Evolutionary conservation across 73 alveolate species (phyloP), one percentile per base, ranked within the genome.

Genomic region (Durusdinium trenchii): DNA sequence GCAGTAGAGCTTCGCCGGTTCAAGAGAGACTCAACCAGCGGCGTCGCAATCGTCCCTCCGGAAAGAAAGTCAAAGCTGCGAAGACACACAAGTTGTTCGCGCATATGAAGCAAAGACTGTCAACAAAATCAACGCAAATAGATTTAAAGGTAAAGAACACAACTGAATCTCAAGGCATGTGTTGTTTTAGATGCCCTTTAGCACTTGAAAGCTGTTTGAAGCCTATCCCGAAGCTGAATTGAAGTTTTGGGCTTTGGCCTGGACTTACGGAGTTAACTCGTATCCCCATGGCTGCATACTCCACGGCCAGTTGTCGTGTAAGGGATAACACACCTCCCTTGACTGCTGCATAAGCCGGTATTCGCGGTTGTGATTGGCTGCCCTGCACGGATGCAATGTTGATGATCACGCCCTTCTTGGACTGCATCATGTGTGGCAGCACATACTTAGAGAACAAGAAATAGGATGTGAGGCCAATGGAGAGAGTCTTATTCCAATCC

Each of bases 221-320:
- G n/a, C n/a, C n/a, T n/a, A n/a, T n/a, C n/a, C n/a, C n/a, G n/a
- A n/a, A n/a, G n/a, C n/a, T n/a, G n/a, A n/a, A n/a, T n/a, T n/a
- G n/a, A n/a, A n/a, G n/a, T n/a, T n/a, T n/a, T n/a, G n/a, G n/a
- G n/a, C n/a, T 67, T 42, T n/a, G 1, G 61, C 94, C 94, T 14
- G 94, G 94, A 52, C 94, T 83, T n/a, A 83, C 94, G 14, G 94
- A 83, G 73, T 83, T 83, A 48, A 83, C 94, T 30, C 94, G 94
- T 20, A 83, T 51, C n/a, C 75, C 75, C n/a, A 48, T 47, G 38
- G 94, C 40, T 6, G 94, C 94, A 23, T 83, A 83, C 94, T 83
- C 94, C 35, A 83, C 94, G 18, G 42, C 94, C 48, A 83, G 73
- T 52, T 83, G 94, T 35, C 94, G 52, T 26, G 94, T 83, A n/a